These are phyloP conservation scores for Colletotrichum lini DNA, from an alignment of 2,329 filamentous ascomycete genomes.

Conservation along the genomic window DNA sequence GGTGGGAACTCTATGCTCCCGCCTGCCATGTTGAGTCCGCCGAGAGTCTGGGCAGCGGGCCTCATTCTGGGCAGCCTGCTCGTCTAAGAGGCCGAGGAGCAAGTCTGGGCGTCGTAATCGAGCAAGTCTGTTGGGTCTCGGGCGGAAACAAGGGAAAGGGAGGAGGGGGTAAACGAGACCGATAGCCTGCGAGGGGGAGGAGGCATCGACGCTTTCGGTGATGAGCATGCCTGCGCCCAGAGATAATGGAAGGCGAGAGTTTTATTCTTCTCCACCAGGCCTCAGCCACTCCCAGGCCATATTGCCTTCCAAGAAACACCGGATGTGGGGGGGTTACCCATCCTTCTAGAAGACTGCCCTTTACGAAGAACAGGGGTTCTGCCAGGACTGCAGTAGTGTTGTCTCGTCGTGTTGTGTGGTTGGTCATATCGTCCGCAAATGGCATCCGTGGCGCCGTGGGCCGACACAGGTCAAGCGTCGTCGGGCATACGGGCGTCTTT, in stretches of 20 bases:
- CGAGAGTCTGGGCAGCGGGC: conserved; percentile 40
- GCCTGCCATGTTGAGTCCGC: conserved; percentile 37
- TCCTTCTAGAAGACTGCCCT: conserved; percentile 39
- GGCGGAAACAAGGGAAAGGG: conserved; percentile 31
- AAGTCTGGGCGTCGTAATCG: conserved; percentile 28
- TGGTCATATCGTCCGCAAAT: not conserved
- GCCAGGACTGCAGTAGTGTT: conserved; percentile 23
- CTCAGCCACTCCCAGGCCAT: conserved; percentile 17
- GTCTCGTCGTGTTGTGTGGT: not conserved
- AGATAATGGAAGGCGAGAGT: conserved; percentile 30
- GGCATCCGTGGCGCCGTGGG: no score
- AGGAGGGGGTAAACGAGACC: conserved; percentile 12
- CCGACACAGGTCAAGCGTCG: not conserved
- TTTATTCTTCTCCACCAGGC: conserved; percentile 21
- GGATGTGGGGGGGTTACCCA: conserved; percentile 24
- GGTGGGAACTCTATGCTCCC: conserved; percentile 28
- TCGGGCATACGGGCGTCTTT: not conserved
- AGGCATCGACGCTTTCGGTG: conserved; percentile 30
- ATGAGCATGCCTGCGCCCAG: conserved; percentile 26
- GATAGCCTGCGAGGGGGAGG: not conserved
- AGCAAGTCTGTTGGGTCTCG: conserved; percentile 8
- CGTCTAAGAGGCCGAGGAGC: conserved; percentile 7
- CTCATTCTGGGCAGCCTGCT: conserved; percentile 36
- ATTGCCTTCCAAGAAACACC: conserved; percentile 23
- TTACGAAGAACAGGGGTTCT: conserved; percentile 14